Base-by-base conservation (phyloP, 192 early-diverging fungal species). In the Lunasporangiospora selenospora region DNA sequence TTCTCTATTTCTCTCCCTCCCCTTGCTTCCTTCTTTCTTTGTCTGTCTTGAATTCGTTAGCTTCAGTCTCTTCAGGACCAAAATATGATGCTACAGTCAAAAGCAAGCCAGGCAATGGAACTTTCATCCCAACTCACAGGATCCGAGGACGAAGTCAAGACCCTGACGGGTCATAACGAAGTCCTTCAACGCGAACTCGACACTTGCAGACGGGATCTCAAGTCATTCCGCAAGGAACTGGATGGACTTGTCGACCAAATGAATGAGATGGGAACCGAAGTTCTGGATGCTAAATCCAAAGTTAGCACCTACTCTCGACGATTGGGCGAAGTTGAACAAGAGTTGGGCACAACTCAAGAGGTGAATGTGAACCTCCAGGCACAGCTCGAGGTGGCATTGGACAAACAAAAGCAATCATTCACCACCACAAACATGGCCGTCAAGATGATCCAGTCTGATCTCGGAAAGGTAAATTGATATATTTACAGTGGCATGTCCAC, bases 241-340 rank as follows among this genome's bases (percentile, higher is more conserved):
- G 85, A 87, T 31, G 61, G 64, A 18, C 43, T 87, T 1, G 77
- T 81, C 4, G 83, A 62, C 8, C 85, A 87, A 41, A 65, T 87
- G 51, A 79, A 77, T 24, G 85, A 87, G 26, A 87, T 87, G 85
- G 78, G 79, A 0, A 60, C 73, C 8, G 85, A 87, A 58, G 81
- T 87, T 57, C 53, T 80, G 23, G 82, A 83, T 43, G 83, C 85
- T 6, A 79, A 80, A 19, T 52, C 53, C 21, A 81, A 80, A 67
- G 85, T 84, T 24, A 79, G 59, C 32, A 37, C 73, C 1, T 86
- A 86, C 48, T 67, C 85, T 21, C 81, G 82, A 18, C 63, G 80
- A 47, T 50, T 86, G 42, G 77, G 77, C 15, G 85, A 87, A 27
- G 82, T 84, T 1, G 85, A 87, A 52, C 85, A 87, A 53, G 80